A percentile compares a stretch with the other conserved stretches of the same genome.
phyloP scores from a whole-genome alignment of 2,329 filamentous ascomycete genomes.

The Thielaviopsis ethacetica region DNA sequence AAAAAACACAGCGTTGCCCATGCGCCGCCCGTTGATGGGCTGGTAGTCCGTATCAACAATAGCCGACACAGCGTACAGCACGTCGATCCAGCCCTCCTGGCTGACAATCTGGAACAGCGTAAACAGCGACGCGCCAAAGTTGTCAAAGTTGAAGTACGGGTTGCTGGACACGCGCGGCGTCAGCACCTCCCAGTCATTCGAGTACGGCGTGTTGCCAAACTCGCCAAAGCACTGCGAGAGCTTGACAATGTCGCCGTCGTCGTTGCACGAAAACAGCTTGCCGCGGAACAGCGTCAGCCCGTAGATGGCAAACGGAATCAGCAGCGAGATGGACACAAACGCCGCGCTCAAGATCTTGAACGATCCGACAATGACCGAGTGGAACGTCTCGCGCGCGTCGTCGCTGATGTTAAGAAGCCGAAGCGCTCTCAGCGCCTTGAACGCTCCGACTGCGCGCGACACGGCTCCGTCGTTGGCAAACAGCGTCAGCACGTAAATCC shows the following conservation, averaged over 20 bases:
- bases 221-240: slow-evolving; percentile 72
- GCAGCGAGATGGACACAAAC: slow-evolving; percentile 81
- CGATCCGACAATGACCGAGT: slow-evolving; percentile 84
- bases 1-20: slow-evolving; percentile 88
- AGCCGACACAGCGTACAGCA: slow-evolving; percentile 69
- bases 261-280: slow-evolving; percentile 62
- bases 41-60: slow-evolving; percentile 66
- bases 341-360: slow-evolving; percentile 91
- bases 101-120: slow-evolving; percentile 98
- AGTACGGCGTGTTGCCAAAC: slow-evolving; percentile 58
- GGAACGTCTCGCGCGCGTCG: slow-evolving; percentile 88
- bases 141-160: slow-evolving; percentile 79
- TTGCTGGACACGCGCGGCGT: slow-evolving; percentile 71
- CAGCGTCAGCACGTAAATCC: slow-evolving; percentile 82
- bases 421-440: slow-evolving; percentile 87
- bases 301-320: slow-evolving; percentile 95
- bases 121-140: slow-evolving; percentile 85
- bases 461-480: slow-evolving; percentile 69
- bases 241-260: slow-evolving; percentile 33
- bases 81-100: slow-evolving; percentile 93
- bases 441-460: slow-evolving; percentile 82
- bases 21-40: slow-evolving; percentile 48
- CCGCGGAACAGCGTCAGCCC: slow-evolving; percentile 87
- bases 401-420: slow-evolving; percentile 90
- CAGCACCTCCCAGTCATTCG: slow-evolving; percentile 58